Conservation (phyloP, 106 monocot genomes). For the Allium sativum region DNA sequence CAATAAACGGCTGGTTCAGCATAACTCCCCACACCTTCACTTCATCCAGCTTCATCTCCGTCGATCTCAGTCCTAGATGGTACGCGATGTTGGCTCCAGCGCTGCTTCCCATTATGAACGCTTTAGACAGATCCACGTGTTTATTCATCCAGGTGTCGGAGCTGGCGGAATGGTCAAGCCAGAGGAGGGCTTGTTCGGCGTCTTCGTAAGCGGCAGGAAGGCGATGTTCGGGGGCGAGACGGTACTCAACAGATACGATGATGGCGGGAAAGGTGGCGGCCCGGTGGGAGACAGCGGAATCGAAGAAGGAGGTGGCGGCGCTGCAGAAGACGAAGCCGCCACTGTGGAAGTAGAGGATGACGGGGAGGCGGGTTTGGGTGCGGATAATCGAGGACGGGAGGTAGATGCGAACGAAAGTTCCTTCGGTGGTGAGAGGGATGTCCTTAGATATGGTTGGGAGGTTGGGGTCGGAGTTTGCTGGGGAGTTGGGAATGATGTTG, state of each 20-base stretch:
- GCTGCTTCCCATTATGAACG: constrained; percentile 17
- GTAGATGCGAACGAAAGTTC: not conserved
- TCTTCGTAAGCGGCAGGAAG: constrained; percentile 81
- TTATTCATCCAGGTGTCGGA: not conserved
- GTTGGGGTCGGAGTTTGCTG: not conserved
- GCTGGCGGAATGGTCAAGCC: constrained; percentile 15
- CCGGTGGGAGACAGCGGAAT: constrained; percentile 37
- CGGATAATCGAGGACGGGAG: not conserved
- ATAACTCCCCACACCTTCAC: constrained; percentile 18
- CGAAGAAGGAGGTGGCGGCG: constrained; percentile 52
- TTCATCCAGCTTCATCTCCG: not conserved
- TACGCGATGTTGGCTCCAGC: constrained; percentile 19
- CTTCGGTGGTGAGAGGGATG: not conserved
- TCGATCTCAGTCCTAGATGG: constrained; percentile 1
- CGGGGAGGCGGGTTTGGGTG: constrained; percentile 7
- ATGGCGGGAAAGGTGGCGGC: constrained; percentile 18
- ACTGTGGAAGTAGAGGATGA: constrained; percentile 71
- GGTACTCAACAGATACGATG: constrained; percentile 61
- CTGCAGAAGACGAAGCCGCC: constrained; percentile 81
- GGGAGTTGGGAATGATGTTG: not conserved
- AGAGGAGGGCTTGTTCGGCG: constrained; percentile 32
- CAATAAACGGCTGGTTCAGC: constrained; percentile 32
- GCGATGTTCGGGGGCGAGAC: constrained; percentile 82
- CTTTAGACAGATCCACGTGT: constrained; percentile 5
- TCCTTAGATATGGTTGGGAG: not conserved